Conservation (phyloP, 768 basidiomycete species). For the Boletus sensibilis region DNA sequence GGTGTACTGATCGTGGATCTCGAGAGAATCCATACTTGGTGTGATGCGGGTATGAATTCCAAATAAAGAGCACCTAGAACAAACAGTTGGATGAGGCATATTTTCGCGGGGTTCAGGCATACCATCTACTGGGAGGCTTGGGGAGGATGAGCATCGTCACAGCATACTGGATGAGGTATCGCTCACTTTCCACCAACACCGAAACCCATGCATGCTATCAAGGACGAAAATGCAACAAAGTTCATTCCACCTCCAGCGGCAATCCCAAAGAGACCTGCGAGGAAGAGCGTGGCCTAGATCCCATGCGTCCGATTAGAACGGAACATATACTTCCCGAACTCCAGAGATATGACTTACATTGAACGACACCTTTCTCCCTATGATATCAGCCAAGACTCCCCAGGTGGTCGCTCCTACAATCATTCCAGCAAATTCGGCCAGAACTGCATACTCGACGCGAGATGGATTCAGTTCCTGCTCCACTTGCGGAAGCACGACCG, state of each 20-base stretch:
- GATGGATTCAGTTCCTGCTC: conserved; percentile 43
- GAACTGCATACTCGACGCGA: conserved; percentile 44
- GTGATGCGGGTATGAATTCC: conserved; percentile 43
- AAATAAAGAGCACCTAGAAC: conserved; percentile 43
- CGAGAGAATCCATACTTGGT: conserved; percentile 30
- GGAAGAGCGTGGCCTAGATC: conserved; percentile 34
- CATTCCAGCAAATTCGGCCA: conserved; percentile 47
- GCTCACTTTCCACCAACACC: conserved; percentile 53
- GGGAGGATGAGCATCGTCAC: conserved; percentile 16
- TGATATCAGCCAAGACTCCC: conserved; percentile 50
- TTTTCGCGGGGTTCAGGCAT: conserved; percentile 3
- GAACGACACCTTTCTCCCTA: conserved; percentile 47
- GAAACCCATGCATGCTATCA: conserved; percentile 48
- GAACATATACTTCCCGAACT: not conserved
- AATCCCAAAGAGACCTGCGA: conserved; percentile 49
- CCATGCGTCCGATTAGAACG: not conserved
- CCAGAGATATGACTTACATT: conserved; percentile 25
- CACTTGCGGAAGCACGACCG: conserved; percentile 45
- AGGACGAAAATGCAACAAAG: conserved; percentile 45
- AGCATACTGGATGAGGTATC: conserved; percentile 9
- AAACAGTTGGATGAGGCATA: not conserved
- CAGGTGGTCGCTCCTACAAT: conserved; percentile 49
- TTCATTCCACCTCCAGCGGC: conserved; percentile 46
- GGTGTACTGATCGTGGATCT: not conserved
- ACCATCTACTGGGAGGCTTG: conserved; percentile 49